Evolutionary conservation across 805 yeast genomes (phyloP), one percentile per base, ranked within the genome.

Genomic region (Ogataea paraovalis): DNA sequence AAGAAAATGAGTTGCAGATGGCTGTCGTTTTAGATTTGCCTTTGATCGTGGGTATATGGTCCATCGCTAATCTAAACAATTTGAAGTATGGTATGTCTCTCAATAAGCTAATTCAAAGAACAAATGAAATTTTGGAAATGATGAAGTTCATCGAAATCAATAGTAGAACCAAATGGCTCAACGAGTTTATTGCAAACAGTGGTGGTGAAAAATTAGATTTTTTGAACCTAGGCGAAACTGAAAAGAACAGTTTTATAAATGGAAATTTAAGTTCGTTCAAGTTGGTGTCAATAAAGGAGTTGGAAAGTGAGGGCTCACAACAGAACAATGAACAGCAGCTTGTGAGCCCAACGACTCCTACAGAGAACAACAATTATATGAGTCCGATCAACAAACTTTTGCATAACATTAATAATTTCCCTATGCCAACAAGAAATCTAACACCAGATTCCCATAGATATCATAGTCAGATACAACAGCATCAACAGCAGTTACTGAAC

Each of bases 41-140:
- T 0, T 60, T 85, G 12, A 64, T 85, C 1, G 84, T 85, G 60
- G 94, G 94, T 1, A 68, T 84, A n/a, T 75, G 80, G 62, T 51
- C 84, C 2, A 73, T 85, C 41, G 91, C 86, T 53, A 72, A 69
- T 40, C 67, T 83, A 43, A 70, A 88, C 43, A 78, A 85, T 54
- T 66, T 69, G 41, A 78, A 78, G 53, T 83, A 89, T 86, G 61
- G 63, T 2, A 49, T 58, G 43, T 61, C 68, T 56, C 64, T 60
- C 69, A 74, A n/a, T 49, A 76, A 38, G 66, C 64, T 50, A 46
- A 60, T 56, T 14, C 57, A 57, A 28, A 74, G 72, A 44, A 65
- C 81, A 0, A 71, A 80, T 23, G 90, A 83, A 54, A 81, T 77
- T 45, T 68, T 83, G 49, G 80, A 84, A 22, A 63, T 73, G 45